Conservation (phyloP, 1,284 basidiomycete genomes). For the Austroboletus niveus region DNA sequence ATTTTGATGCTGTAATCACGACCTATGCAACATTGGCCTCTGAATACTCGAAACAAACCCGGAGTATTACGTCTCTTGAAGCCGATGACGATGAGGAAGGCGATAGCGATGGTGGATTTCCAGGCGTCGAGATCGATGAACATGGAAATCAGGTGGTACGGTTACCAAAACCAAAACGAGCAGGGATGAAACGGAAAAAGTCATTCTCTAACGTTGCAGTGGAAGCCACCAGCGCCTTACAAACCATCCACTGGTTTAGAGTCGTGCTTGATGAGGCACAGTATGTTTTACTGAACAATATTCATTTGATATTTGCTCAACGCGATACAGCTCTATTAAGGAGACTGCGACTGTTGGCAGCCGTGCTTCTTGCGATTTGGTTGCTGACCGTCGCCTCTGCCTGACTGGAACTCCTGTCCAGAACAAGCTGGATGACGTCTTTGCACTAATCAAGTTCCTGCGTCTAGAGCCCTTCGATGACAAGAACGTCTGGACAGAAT, state of each 20-base stretch:
- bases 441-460: slow-evolving; percentile 94
- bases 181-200: slow-evolving; percentile 67
- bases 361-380: slow-evolving; percentile 91
- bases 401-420: slow-evolving; percentile 98
- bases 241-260: slow-evolving; percentile 96
- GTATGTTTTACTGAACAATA: slow-evolving; percentile 49
- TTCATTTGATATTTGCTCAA: slow-evolving; percentile 5
- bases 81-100: slow-evolving; percentile 68
- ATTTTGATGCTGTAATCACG: slow-evolving; percentile 97
- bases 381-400: slow-evolving; percentile 90
- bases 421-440: slow-evolving; percentile 98
- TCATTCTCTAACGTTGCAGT: slow-evolving; percentile 45
- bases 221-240: slow-evolving; percentile 84
- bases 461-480: slow-evolving; percentile 92
- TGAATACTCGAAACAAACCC: slow-evolving; percentile 89
- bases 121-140: slow-evolving; percentile 66
- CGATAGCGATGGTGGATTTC: slow-evolving; percentile 60
- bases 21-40: slow-evolving; percentile 95
- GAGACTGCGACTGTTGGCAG: slow-evolving; percentile 93
- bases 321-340: slow-evolving; percentile 83
- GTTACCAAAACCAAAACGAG: slow-evolving; percentile 57
- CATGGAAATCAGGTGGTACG: slow-evolving; percentile 61
- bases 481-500: slow-evolving; percentile 90
- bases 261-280: slow-evolving; percentile 98
- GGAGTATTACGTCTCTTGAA: slow-evolving; percentile 53